Percentiles rank a stretch among this genome's conserved stretches.
These are phyloP conservation scores for Bruguiera hainesii DNA, from an alignment of 441 rosid species.

Conservation along the genomic window DNA sequence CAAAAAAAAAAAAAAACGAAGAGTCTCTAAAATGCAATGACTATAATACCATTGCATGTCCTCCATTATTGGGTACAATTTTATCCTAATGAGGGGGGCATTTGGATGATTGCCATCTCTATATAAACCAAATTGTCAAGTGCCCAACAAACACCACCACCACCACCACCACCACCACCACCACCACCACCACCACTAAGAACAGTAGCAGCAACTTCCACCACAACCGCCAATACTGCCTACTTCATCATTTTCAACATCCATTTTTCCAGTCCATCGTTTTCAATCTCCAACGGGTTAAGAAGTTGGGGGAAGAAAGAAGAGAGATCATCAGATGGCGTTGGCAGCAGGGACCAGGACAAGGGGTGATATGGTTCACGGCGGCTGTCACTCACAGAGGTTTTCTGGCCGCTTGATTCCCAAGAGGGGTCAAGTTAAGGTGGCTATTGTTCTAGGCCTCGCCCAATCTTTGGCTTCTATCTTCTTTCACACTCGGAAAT, in stretches of 20 bases:
- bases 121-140: neutral
- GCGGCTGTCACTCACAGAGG: conserved; percentile 11
- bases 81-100: neutral
- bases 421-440: conserved; percentile 40
- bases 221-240: too few species aligned
- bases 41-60: too few species aligned
- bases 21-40: too few species aligned
- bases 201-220: neutral
- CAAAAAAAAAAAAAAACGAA: too few species aligned
- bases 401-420: conserved; percentile 36
- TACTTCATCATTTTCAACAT: too few species aligned
- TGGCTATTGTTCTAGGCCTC: conserved; percentile 33
- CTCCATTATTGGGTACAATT: neutral
- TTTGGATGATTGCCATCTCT: neutral
- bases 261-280: neutral
- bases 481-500: conserved; percentile 15
- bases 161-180: too few species aligned
- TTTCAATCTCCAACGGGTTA: neutral
- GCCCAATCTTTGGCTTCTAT: conserved; percentile 36
- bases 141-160: neutral
- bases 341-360: neutral
- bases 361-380: conserved; percentile 14
- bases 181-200: neutral
- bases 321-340: conserved; percentile 6
- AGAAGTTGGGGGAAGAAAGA: neutral